These are phyloP conservation scores for Capsella rubella DNA, from an alignment of 441 rosid genomes.

Conservation along the genomic window DNA sequence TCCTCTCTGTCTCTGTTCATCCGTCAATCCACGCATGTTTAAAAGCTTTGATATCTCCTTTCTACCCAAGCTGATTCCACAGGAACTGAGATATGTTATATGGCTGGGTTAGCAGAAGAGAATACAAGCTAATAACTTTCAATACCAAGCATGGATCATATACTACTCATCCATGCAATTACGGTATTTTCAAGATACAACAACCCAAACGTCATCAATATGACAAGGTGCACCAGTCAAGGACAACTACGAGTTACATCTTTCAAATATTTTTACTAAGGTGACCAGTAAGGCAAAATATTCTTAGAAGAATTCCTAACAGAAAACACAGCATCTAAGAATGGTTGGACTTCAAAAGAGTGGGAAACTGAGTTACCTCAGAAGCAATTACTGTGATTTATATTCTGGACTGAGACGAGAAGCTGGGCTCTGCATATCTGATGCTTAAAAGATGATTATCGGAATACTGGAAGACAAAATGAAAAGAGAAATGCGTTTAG, in stretches of 20 bases:
- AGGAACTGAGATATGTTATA: slow-evolving; percentile 4
- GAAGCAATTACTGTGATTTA: slow-evolving; percentile 5
- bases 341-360: not conserved
- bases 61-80: slow-evolving; percentile 19
- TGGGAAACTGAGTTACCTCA: not conserved
- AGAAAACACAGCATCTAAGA: not conserved
- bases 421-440: slow-evolving; percentile 8
- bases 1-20: not conserved
- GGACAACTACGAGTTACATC: not conserved
- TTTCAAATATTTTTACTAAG: not conserved
- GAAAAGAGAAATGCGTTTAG: slow-evolving; percentile 14
- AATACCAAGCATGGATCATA: not conserved
- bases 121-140: not conserved
- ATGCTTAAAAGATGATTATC: slow-evolving; percentile 4
- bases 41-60: slow-evolving; percentile 7
- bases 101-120: not conserved
- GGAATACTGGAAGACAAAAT: slow-evolving; percentile 2
- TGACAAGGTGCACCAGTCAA: not conserved
- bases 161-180: not conserved
- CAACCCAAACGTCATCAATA: slow-evolving; percentile 7
- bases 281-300: not conserved
- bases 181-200: not conserved
- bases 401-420: slow-evolving; percentile 2
- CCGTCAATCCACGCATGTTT: not conserved
- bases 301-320: not conserved